A percentile compares a stretch with the other conserved stretches of the same genome.
Evolutionary conservation across 139 green algal genomes (phyloP).

Genomic region (Auxenochlorella pyrenoidosa): DNA sequence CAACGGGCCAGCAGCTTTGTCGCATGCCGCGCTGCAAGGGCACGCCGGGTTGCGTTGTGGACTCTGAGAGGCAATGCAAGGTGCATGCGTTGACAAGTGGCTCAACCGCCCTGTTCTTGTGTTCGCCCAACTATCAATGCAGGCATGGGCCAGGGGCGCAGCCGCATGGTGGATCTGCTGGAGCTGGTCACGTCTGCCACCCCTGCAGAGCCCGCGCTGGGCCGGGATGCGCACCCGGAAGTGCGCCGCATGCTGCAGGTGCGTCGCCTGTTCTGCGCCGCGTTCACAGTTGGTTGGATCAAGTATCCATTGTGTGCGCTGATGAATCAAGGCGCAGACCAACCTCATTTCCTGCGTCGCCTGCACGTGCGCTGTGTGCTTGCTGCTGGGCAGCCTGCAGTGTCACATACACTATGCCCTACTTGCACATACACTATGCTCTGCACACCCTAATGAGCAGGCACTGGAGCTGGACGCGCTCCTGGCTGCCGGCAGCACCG

Average conservation of each 20-base stretch:
- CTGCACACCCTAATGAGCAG: not conserved
- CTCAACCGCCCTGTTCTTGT: no score
- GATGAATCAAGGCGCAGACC: no score
- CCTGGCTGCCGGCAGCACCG: not conserved
- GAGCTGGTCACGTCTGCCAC: not conserved
- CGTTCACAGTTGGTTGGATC: not conserved
- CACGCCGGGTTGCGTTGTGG: no score
- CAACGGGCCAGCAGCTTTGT: no score
- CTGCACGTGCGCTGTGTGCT: not conserved
- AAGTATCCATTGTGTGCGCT: no score
- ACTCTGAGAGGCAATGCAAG: no score
- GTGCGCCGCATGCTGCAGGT: slow-evolving; percentile 45
- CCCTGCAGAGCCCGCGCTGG: slow-evolving; percentile 39
- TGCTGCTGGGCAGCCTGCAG: no score
- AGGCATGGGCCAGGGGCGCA: slow-evolving; percentile 1
- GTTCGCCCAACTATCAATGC: not conserved
- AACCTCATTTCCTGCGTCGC: no score
- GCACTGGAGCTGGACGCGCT: slow-evolving; percentile 23
- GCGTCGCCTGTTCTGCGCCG: not conserved
- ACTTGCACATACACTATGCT: not conserved
- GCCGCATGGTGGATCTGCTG: slow-evolving; percentile 38
- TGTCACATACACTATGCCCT: not conserved
- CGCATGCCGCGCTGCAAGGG: no score
- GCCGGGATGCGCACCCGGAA: not conserved
- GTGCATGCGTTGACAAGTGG: no score